phyloP scores from a whole-genome alignment of 495 filamentous ascomycete species.

The Trichoderma asperelloides region DNA sequence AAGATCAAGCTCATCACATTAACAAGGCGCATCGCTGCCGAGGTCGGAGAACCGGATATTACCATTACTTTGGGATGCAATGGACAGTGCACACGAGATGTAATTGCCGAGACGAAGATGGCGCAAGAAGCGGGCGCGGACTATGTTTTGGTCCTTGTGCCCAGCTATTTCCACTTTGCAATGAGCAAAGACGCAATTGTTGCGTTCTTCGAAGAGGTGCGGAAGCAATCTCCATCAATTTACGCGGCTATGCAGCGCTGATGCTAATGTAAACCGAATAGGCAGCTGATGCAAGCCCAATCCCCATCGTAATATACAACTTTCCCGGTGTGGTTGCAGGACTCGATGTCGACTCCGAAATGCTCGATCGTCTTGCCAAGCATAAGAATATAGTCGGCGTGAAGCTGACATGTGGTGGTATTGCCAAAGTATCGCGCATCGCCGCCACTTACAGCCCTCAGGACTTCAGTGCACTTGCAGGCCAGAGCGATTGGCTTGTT shows the following conservation, averaged over 20 bases:
- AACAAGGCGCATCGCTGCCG: slow-evolving; percentile 17
- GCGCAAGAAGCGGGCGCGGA: slow-evolving; percentile 22
- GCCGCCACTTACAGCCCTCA: slow-evolving; percentile 10
- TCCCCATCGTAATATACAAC: slow-evolving; percentile 11
- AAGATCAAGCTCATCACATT: slow-evolving; percentile 18
- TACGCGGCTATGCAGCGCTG: background rate
- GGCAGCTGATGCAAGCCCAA: slow-evolving; percentile 3
- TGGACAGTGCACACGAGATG: slow-evolving; percentile 18
- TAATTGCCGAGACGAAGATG: slow-evolving; percentile 18
- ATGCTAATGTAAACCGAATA: background rate
- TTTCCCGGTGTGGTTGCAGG: slow-evolving; percentile 10
- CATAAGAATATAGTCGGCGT: slow-evolving; percentile 29
- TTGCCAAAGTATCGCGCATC: slow-evolving; percentile 23
- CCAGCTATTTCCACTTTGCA: slow-evolving; percentile 1
- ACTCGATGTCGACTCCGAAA: slow-evolving; percentile 27
- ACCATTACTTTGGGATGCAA: slow-evolving; percentile 23
- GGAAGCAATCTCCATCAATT: background rate
- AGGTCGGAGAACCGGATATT: slow-evolving; percentile 17
- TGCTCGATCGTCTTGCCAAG: slow-evolving; percentile 17
- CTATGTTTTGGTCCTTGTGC: slow-evolving; percentile 4
- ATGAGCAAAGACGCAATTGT: background rate
- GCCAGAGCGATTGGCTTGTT: slow-evolving; percentile 23
- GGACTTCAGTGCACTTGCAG: slow-evolving; percentile 20
- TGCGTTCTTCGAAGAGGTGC: slow-evolving; percentile 1
- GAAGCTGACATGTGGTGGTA: slow-evolving; percentile 30